Conservation (phyloP, 2,329 filamentous ascomycete genomes). For the Alternaria ethzedia region DNA sequence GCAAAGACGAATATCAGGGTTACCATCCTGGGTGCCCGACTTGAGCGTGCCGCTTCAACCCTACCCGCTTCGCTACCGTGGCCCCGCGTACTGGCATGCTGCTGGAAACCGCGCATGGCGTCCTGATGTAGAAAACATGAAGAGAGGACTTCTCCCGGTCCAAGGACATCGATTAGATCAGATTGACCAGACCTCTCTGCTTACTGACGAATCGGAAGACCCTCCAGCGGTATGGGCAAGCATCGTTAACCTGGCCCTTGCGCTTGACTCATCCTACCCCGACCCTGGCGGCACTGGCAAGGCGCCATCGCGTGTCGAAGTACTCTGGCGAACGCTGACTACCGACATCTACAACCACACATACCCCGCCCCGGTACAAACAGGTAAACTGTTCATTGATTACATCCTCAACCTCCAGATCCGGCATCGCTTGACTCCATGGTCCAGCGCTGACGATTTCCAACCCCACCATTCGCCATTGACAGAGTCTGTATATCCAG, state of each 20-base stretch:
- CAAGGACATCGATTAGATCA: neutral
- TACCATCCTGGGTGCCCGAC: conserved; percentile 39
- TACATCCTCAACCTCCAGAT: conserved; percentile 39
- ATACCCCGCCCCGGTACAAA: conserved; percentile 23
- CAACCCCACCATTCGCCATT: conserved; percentile 34
- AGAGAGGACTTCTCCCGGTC: neutral
- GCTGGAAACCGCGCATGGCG: conserved; percentile 17
- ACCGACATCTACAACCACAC: conserved; percentile 31
- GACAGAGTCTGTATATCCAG: conserved; percentile 33
- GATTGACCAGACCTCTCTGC: neutral
- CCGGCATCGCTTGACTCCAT: conserved; percentile 33
- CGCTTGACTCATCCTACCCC: conserved; percentile 26
- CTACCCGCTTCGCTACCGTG: conserved; percentile 33
- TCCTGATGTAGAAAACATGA: neutral
- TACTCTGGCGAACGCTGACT: conserved; percentile 32
- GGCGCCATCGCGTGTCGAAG: conserved; percentile 25
- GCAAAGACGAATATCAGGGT: conserved; percentile 12
- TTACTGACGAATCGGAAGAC: neutral
- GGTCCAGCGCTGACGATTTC: conserved; percentile 33
- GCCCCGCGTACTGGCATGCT: conserved; percentile 22
- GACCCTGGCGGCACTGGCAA: conserved; percentile 2
- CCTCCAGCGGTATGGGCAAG: neutral
- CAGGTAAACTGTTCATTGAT: conserved; percentile 31
- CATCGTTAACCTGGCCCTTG: conserved; percentile 22
- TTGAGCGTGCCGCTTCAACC: conserved; percentile 29